Conservation (phyloP, 1,284 basidiomycete genomes). For the Cryptococcus maquisensis region DNA sequence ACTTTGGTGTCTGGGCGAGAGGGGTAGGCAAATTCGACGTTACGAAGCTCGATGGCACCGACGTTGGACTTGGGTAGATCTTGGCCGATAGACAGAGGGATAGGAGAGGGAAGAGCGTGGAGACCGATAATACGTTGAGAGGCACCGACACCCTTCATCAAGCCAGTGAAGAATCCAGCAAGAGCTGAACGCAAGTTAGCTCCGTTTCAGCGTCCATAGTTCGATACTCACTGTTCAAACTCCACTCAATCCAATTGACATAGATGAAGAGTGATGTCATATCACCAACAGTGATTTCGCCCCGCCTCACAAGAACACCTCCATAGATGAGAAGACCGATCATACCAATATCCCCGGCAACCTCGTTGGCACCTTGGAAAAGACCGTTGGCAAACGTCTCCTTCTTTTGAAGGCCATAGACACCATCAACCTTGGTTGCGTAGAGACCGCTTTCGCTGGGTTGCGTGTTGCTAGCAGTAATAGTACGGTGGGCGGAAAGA, state of each 20-base stretch:
- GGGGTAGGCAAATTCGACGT: conserved; percentile 85
- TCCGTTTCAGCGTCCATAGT: not conserved
- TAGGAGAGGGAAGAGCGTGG: conserved; percentile 38
- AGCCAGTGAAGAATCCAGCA: conserved; percentile 45
- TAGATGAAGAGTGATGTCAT: conserved; percentile 48
- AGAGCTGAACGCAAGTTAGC: conserved; percentile 25
- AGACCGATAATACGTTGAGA: conserved; percentile 45
- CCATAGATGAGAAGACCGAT: conserved; percentile 46
- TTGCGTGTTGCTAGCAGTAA: conserved; percentile 45
- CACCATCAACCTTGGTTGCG: conserved; percentile 36
- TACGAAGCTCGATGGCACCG: conserved; percentile 71
- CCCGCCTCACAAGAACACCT: conserved; percentile 39
- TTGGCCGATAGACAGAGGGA: conserved; percentile 38
- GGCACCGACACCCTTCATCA: conserved; percentile 48
- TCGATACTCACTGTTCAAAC: conserved; percentile 39
- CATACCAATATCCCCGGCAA: conserved; percentile 46
- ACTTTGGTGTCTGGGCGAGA: conserved; percentile 80
- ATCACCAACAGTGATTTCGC: conserved; percentile 45
- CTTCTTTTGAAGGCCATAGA: conserved; percentile 43
- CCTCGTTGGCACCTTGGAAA: conserved; percentile 44
- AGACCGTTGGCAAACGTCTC: conserved; percentile 47
- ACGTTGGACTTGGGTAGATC: conserved; percentile 30
- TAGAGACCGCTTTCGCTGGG: conserved; percentile 35
- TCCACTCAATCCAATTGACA: conserved; percentile 49
- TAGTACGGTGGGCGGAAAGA: conserved; percentile 45